These are phyloP conservation scores for Neophaeococcomyces aloes DNA, from an alignment of 2,329 filamentous ascomycete species.

Conservation along the genomic window DNA sequence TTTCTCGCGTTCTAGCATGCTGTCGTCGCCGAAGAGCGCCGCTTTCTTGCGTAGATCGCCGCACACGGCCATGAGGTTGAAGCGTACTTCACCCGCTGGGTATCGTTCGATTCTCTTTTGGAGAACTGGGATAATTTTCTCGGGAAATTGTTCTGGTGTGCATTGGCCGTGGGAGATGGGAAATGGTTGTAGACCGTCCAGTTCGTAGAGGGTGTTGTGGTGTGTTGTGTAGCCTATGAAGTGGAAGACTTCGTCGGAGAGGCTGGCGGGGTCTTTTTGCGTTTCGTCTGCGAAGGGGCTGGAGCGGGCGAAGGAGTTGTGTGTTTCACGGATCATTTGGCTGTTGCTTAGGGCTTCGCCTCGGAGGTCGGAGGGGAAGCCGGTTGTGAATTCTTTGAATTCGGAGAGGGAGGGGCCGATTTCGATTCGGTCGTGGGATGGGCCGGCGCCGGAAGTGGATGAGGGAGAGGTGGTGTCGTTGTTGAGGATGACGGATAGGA, in stretches of 20 bases:
- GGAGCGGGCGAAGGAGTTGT: slow-evolving; percentile 81
- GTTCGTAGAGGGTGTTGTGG: slow-evolving; percentile 73
- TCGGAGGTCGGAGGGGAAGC: slow-evolving; percentile 64
- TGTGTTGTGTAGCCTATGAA: slow-evolving; percentile 91
- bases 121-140: slow-evolving; percentile 75
- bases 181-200: slow-evolving; percentile 86
- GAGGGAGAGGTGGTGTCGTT: slow-evolving; percentile 44
- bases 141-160: slow-evolving; percentile 58
- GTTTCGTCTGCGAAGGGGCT: slow-evolving; percentile 93
- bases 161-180: slow-evolving; percentile 82
- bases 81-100: slow-evolving; percentile 76
- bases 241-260: slow-evolving; percentile 85
- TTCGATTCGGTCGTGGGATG: slow-evolving; percentile 40
- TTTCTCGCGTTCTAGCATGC: slow-evolving; percentile 68
- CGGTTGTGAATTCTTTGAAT: slow-evolving; percentile 81
- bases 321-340: slow-evolving; percentile 61
- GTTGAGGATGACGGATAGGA: slow-evolving; percentile 86
- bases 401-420: slow-evolving; percentile 61
- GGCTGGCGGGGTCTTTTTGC: slow-evolving; percentile 55
- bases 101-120: slow-evolving; percentile 76
- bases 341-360: slow-evolving; percentile 63
- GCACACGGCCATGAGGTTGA: slow-evolving; percentile 91
- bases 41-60: slow-evolving; percentile 69
- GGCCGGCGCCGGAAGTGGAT: slow-evolving; percentile 18
- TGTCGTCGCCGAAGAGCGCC: slow-evolving; percentile 68